These are phyloP conservation scores for Entophlyctis helioformis DNA, from an alignment of 192 early-diverging fungal genomes.

Conservation along the genomic window DNA sequence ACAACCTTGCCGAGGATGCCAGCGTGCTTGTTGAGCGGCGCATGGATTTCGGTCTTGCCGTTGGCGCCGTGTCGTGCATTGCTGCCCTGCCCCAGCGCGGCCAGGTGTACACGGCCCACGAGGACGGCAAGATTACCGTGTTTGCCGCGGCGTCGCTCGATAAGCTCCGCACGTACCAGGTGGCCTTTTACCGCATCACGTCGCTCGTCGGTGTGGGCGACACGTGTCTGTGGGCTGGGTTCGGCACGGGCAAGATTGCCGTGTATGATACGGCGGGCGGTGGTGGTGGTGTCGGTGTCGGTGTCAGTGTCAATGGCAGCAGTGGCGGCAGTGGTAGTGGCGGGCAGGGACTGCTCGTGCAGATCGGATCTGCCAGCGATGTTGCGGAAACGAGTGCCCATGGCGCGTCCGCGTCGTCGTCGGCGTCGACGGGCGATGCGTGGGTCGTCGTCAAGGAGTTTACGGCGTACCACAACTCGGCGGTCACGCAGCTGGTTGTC, in stretches of 20 bases:
- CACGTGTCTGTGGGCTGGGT: constrained; percentile 63
- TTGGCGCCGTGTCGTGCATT: constrained; percentile 48
- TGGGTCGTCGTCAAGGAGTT: constrained; percentile 56
- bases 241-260: constrained; percentile 63
- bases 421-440: constrained; percentile 13
- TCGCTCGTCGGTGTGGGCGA: constrained; percentile 48
- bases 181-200: constrained; percentile 56
- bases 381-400: too few relatives aligned
- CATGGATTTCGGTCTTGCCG: constrained; percentile 8
- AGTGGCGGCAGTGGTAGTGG: too few relatives aligned
- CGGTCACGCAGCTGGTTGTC: constrained; percentile 31
- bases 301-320: too few relatives aligned
- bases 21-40: constrained; percentile 17
- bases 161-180: constrained; percentile 28
- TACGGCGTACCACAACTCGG: constrained; percentile 42
- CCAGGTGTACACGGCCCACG: constrained; percentile 57
- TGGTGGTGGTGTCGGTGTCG: too few relatives aligned
- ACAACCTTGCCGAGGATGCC: constrained; percentile 20
- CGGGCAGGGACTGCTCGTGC: too few relatives aligned
- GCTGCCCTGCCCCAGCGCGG: constrained; percentile 20
- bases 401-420: not conserved
- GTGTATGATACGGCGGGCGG: constrained; percentile 42
- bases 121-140: constrained; percentile 65
- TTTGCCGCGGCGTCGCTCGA: constrained; percentile 43
- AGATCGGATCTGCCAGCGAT: too few relatives aligned